Conservation (phyloP, 352 stramenopile species). For the Phytophthora kernoviae region DNA sequence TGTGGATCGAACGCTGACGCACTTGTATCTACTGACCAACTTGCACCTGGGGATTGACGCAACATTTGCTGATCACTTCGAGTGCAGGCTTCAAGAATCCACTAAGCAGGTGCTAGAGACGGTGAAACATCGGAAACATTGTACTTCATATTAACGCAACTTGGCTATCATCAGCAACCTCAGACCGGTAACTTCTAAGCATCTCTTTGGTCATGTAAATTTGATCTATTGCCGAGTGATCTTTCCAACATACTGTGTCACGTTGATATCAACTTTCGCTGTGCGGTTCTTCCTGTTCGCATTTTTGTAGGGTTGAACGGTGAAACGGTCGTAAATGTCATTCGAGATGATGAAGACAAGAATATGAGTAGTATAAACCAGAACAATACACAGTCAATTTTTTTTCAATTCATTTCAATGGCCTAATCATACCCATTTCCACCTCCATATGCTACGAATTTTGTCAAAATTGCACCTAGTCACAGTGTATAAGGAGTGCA, state of each 20-base stretch:
- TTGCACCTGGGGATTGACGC: constrained; percentile 31
- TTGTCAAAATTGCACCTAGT: too few relatives aligned
- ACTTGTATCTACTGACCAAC: constrained; percentile 39
- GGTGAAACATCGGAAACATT: background rate
- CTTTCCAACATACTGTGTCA: constrained; percentile 16
- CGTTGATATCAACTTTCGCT: constrained; percentile 8
- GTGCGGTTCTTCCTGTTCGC: background rate
- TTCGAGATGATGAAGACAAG: constrained; percentile 40
- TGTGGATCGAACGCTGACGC: constrained; percentile 27
- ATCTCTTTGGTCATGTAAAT: background rate
- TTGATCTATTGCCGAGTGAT: background rate
- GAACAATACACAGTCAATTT: too few relatives aligned
- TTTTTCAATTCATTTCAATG: too few relatives aligned
- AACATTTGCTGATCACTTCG: constrained; percentile 16
- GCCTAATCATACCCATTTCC: too few relatives aligned
- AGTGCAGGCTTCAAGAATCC: constrained; percentile 26
- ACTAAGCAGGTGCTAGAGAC: background rate
- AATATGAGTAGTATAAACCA: too few relatives aligned
- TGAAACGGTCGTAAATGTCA: constrained; percentile 30
- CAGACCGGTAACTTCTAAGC: background rate
- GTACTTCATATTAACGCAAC: background rate
- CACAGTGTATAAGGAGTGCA: too few relatives aligned
- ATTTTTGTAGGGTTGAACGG: constrained; percentile 27
- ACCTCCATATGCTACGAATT: too few relatives aligned
- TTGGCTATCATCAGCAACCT: background rate